phyloP scores from a whole-genome alignment of 306 rosid genomes.

The Datisca glomerata region DNA sequence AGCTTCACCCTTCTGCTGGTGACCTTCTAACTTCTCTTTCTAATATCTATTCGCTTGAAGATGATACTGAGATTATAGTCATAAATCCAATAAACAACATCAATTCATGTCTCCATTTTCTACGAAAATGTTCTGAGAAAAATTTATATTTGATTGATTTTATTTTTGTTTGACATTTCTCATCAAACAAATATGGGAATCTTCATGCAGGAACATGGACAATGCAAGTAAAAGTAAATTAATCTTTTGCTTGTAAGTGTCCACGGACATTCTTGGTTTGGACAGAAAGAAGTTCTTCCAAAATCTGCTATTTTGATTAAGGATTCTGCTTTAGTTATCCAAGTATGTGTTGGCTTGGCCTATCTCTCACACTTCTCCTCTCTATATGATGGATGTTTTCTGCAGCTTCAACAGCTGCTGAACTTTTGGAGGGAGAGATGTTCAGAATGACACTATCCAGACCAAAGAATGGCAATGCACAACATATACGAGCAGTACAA shows the following conservation, averaged over 20 bases:
- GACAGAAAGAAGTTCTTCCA: not conserved
- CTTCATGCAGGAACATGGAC: no score
- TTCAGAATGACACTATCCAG: slow-evolving; percentile 38
- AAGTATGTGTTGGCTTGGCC: no score
- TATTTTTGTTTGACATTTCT: not conserved
- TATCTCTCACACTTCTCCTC: no score
- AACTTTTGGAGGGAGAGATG: slow-evolving; percentile 61
- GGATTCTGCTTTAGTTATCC: no score
- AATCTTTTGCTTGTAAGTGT: not conserved
- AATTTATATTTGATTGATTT: not conserved
- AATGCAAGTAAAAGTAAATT: not conserved
- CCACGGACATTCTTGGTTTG: not conserved
- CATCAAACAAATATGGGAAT: no score
- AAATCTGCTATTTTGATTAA: not conserved
- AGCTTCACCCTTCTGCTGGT: slow-evolving; percentile 59
- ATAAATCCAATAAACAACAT: no score
- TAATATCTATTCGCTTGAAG: no score
- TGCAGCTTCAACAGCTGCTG: slow-evolving; percentile 29
- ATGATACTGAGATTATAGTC: no score
- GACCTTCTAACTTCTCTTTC: not conserved
- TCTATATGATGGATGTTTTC: slow-evolving; percentile 1
- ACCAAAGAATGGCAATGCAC: slow-evolving; percentile 45
- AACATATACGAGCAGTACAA: slow-evolving; percentile 27
- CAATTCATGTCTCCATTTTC: no score
- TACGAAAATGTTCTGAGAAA: no score